These are phyloP conservation scores for Sedum album DNA, from an alignment of 164 flowering plant genomes.

Conservation along the genomic window DNA sequence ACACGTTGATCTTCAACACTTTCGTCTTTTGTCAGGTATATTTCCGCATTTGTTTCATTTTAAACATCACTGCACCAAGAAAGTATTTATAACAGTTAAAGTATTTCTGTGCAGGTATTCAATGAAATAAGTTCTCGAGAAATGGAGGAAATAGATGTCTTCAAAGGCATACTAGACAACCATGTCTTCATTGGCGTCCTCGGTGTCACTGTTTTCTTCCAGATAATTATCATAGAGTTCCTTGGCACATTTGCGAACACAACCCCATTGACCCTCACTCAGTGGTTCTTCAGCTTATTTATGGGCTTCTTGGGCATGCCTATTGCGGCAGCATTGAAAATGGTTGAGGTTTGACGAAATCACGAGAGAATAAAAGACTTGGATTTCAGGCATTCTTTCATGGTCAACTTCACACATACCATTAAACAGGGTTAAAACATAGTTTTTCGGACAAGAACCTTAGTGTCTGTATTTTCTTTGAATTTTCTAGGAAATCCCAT, in stretches of 20 bases:
- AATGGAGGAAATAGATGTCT: conserved; percentile 44
- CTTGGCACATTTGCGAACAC: conserved; percentile 50
- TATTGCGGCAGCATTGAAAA: conserved; percentile 37
- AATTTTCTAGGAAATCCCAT: not conserved
- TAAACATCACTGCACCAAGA: not conserved
- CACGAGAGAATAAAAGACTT: not conserved
- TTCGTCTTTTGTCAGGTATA: conserved; percentile 68
- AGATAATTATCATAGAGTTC: conserved; percentile 43
- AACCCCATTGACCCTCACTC: conserved; percentile 31
- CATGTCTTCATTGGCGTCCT: conserved; percentile 37
- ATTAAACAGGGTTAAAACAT: not conserved
- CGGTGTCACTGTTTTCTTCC: conserved; percentile 32
- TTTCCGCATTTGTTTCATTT: not conserved
- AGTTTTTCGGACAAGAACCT: not conserved
- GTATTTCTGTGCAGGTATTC: conserved; percentile 30
- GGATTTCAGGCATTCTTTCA: not conserved
- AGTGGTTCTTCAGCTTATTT: conserved; percentile 40
- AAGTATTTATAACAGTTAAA: not conserved
- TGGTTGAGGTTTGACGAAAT: conserved; percentile 30
- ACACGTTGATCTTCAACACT: conserved; percentile 61
- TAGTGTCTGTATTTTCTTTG: not conserved
- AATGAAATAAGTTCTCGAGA: conserved; percentile 57
- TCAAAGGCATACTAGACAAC: conserved; percentile 42
- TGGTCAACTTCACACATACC: not conserved
- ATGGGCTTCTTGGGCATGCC: conserved; percentile 49